Evolutionary conservation across 345 rosid genomes (phyloP).

Genomic region (Lepidium africanum): DNA sequence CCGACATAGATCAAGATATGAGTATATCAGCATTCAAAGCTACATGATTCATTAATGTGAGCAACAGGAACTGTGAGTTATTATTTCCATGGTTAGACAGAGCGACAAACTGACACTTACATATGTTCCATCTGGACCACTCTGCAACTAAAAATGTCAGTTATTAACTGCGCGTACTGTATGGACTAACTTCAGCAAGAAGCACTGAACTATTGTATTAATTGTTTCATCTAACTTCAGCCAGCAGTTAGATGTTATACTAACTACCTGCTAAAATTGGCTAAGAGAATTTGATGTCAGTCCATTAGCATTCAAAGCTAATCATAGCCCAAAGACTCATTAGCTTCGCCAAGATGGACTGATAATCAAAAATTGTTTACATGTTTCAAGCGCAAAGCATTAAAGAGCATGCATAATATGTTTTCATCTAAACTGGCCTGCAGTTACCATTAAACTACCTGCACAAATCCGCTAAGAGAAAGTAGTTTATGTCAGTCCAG

Average conservation of each 20-base stretch:
- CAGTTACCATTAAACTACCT: slow-evolving; percentile 1
- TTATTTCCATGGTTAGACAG: not conserved
- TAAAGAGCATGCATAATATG: not conserved
- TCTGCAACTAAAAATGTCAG: not conserved
- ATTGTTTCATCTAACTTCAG: slow-evolving; percentile 12
- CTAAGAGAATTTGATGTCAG: slow-evolving; percentile 20
- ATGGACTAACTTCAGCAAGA: not conserved
- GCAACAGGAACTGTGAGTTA: not conserved
- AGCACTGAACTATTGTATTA: not conserved
- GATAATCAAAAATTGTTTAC: not conserved
- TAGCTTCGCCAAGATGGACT: slow-evolving; percentile 71
- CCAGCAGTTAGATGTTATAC: slow-evolving; percentile 6
- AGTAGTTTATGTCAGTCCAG: slow-evolving; percentile 32
- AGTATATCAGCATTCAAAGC: slow-evolving; percentile 31
- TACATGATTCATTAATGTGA: not conserved
- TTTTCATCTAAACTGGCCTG: slow-evolving; percentile 5
- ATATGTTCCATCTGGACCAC: not conserved
- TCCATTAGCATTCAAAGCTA: slow-evolving; percentile 40
- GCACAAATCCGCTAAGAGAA: not conserved
- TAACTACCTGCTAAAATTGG: slow-evolving; percentile 1
- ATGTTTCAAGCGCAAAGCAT: not conserved
- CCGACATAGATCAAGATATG: not conserved
- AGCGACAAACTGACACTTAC: not conserved
- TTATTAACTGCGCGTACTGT: not conserved
- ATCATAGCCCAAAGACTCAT: slow-evolving; percentile 14